Percentiles rank a stretch among this genome's conserved stretches.
Conservation (phyloP, 257 asterid species). For the Jaltomata sinuosa region DNA sequence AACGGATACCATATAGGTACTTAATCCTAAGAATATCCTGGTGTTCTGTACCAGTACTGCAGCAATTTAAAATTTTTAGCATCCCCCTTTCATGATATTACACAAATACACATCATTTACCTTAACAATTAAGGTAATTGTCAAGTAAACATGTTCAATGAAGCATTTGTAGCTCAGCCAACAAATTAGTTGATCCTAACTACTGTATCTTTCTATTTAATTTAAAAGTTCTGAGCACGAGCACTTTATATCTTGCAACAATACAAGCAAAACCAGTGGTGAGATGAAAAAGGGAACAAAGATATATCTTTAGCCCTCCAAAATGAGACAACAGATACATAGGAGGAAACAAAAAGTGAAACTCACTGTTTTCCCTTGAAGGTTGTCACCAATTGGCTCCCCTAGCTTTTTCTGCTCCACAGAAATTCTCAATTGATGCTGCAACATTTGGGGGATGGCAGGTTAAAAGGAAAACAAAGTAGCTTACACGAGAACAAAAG, state of each 20-base stretch:
- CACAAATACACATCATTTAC: neutral
- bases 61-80: neutral
- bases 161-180: neutral
- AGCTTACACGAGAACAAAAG: neutral
- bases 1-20: neutral
- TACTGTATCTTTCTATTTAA: neutral
- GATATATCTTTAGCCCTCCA: neutral
- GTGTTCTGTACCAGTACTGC: neutral
- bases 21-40: neutral
- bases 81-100: neutral
- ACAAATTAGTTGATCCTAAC: neutral
- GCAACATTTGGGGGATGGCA: conserved; percentile 10
- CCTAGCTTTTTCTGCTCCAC: conserved; percentile 64
- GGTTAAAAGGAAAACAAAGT: neutral
- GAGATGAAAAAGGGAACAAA: neutral
- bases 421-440: conserved; percentile 66
- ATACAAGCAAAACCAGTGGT: neutral
- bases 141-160: neutral
- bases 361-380: conserved; percentile 81
- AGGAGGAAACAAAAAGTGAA: conserved; percentile 1
- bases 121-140: neutral
- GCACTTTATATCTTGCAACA: neutral
- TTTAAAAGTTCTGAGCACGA: neutral
- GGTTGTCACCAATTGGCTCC: conserved; percentile 73
- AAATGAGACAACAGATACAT: neutral